These are phyloP conservation scores for Trapa bicornis DNA, from an alignment of 345 rosid species.

Conservation along the genomic window DNA sequence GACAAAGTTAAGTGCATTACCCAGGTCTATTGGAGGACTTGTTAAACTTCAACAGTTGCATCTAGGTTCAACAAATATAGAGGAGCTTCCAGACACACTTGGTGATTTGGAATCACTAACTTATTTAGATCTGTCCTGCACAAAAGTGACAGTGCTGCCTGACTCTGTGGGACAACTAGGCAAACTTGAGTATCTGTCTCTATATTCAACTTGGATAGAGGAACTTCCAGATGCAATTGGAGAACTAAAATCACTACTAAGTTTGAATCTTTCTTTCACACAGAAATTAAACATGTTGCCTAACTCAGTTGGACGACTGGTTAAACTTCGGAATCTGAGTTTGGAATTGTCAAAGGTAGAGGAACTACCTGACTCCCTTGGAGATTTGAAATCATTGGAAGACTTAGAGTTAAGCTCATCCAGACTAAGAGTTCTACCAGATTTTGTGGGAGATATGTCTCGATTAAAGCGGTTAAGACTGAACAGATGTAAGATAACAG, in stretches of 20 bases:
- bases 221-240: not conserved
- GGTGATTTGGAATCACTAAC: constrained; percentile 2
- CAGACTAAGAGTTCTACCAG: not conserved
- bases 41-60: not conserved
- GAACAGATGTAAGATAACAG: not conserved
- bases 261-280: not conserved
- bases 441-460: not conserved
- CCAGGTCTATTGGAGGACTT: not conserved
- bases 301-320: not conserved
- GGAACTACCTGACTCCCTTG: constrained; percentile 1
- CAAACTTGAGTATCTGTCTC: not conserved
- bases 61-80: not conserved
- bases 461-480: not conserved
- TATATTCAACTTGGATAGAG: not conserved
- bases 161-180: not conserved
- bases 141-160: not conserved
- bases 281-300: not conserved
- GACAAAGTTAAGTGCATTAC: not conserved
- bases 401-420: not conserved
- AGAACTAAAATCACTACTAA: not conserved
- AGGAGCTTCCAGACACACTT: not conserved
- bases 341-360: not conserved
- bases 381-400: not conserved
- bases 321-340: not conserved
- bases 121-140: not conserved